A percentile compares a stretch with the other conserved stretches of the same genome.
These are phyloP conservation scores for Theobroma cacao DNA, from an alignment of 345 rosid genomes.

Conservation along the genomic window DNA sequence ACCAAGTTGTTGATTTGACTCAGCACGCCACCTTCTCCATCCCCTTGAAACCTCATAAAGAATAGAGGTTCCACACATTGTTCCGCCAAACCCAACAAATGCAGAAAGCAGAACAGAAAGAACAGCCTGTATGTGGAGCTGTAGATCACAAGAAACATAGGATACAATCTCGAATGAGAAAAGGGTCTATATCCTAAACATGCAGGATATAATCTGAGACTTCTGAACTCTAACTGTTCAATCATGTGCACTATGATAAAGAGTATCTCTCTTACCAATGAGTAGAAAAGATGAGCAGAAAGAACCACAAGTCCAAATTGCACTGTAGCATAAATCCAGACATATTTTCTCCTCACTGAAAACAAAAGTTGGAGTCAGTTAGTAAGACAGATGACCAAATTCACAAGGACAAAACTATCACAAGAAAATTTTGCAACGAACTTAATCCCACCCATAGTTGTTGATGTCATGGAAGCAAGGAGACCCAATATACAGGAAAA, in stretches of 20 bases:
- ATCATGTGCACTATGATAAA: not conserved
- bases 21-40: slow-evolving; percentile 28
- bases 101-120: slow-evolving; percentile 70
- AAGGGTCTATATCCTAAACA: not conserved
- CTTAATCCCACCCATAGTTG: slow-evolving; percentile 76
- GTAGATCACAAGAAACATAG: slow-evolving; percentile 20
- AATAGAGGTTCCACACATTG: slow-evolving; percentile 57
- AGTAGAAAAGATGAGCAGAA: slow-evolving; percentile 69
- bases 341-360: slow-evolving; percentile 58
- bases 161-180: not conserved
- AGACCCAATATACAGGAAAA: slow-evolving; percentile 90
- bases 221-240: not conserved
- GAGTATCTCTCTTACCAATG: slow-evolving; percentile 48
- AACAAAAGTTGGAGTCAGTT: slow-evolving; percentile 13
- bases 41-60: slow-evolving; percentile 41
- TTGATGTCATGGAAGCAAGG: slow-evolving; percentile 89
- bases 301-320: slow-evolving; percentile 73
- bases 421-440: not conserved
- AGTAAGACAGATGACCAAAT: not conserved
- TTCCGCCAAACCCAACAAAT: slow-evolving; percentile 69
- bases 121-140: slow-evolving; percentile 72
- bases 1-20: slow-evolving; percentile 19
- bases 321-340: slow-evolving; percentile 69
- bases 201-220: not conserved
- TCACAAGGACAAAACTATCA: not conserved